phyloP scores from a whole-genome alignment of 306 rosid species.

The Canavalia ensiformis region DNA sequence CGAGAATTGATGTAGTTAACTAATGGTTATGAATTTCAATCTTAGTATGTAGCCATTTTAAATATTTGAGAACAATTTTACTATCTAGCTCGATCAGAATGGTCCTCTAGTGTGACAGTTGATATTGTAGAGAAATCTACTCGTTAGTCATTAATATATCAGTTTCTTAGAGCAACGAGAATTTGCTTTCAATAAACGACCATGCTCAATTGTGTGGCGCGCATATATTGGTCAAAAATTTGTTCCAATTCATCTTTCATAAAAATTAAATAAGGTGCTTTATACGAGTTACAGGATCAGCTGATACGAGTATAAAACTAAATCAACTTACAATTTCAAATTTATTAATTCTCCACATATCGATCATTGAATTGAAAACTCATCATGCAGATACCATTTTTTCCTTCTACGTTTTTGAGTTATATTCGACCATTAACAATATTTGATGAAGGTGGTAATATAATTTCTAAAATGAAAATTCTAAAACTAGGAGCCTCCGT shows the following conservation, averaged over 20 bases:
- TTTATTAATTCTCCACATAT: background rate
- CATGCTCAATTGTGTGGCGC: background rate
- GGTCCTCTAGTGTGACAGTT: no score
- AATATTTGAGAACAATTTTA: no score
- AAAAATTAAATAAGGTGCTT: background rate
- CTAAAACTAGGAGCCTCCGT: slow-evolving; percentile 15
- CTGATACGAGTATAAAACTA: background rate
- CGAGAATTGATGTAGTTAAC: no score
- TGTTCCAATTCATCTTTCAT: background rate
- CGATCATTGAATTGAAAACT: slow-evolving; percentile 21
- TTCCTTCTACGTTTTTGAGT: background rate
- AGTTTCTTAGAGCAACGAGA: background rate
- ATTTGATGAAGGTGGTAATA: slow-evolving; percentile 1
- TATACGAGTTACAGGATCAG: slow-evolving; percentile 5
- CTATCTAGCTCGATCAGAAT: no score
- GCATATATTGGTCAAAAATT: background rate
- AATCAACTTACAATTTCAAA: slow-evolving; percentile 6
- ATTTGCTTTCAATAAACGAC: background rate
- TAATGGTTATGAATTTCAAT: no score
- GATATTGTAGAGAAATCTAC: background rate
- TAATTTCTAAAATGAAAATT: slow-evolving; percentile 21
- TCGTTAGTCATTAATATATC: background rate
- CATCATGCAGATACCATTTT: background rate
- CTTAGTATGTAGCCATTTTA: no score
- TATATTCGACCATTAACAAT: background rate